Conservation (phyloP, 345 rosid species). For the Microcos paniculata region DNA sequence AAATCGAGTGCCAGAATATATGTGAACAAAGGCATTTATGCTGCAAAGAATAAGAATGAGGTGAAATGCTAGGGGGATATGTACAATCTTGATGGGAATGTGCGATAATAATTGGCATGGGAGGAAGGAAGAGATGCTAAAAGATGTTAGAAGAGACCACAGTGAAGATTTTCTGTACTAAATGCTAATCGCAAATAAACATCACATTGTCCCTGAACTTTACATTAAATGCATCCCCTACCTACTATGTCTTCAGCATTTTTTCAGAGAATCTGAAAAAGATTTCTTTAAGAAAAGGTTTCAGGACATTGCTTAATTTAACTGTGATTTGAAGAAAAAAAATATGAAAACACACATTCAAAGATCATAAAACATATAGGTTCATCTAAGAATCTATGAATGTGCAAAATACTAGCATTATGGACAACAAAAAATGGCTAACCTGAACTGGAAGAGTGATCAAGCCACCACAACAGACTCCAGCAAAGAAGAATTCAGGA, state of each 20-base stretch:
- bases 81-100: not conserved
- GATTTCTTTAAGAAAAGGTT: too few species aligned
- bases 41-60: not conserved
- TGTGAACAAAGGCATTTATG: not conserved
- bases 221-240: too few species aligned
- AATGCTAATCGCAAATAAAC: too few species aligned
- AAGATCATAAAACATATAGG: not conserved
- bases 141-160: too few species aligned
- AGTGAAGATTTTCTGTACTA: too few species aligned
- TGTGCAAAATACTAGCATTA: not conserved
- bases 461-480: constrained; percentile 92
- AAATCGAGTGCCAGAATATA: not conserved
- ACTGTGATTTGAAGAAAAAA: too few species aligned
- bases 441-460: constrained; percentile 90
- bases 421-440: constrained; percentile 9
- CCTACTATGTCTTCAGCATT: too few species aligned
- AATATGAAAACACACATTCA: not conserved
- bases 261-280: too few species aligned
- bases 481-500: constrained; percentile 83
- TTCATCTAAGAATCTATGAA: not conserved
- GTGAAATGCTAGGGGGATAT: not conserved
- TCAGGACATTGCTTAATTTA: too few species aligned
- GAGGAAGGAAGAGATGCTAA: too few species aligned
- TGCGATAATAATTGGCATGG: too few species aligned
- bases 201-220: too few species aligned